phyloP scores from a whole-genome alignment of 116 monocot genomes.

The Dioscorea cayenensis region DNA sequence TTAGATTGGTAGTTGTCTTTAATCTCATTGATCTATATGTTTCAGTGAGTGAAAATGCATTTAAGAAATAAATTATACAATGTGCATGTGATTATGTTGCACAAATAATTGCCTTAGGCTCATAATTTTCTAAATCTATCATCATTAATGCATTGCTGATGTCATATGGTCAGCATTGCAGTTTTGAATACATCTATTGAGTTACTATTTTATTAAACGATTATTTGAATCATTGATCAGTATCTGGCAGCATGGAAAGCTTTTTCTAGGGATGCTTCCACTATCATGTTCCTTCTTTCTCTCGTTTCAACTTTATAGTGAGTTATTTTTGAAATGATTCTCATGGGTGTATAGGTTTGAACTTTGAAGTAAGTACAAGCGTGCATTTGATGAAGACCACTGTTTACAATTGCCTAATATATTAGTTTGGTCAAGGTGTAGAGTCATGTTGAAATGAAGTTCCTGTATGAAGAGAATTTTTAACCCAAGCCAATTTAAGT shows the following conservation, averaged over 20 bases:
- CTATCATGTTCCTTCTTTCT: constrained; percentile 3
- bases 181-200: not conserved
- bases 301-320: constrained; percentile 19
- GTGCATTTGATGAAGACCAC: constrained; percentile 61
- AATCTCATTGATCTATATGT: too few species aligned
- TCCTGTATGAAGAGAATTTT: constrained; percentile 23
- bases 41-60: not conserved
- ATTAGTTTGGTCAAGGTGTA: constrained; percentile 46
- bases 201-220: not conserved
- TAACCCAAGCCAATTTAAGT: constrained; percentile 24
- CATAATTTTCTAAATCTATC: not conserved
- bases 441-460: constrained; percentile 43
- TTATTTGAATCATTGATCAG: not conserved
- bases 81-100: not conserved
- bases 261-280: not conserved
- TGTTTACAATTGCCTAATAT: constrained; percentile 41
- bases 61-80: not conserved
- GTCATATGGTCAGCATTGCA: not conserved
- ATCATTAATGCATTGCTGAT: not conserved
- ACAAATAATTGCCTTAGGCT: not conserved
- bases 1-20: too few species aligned
- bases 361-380: constrained; percentile 82
- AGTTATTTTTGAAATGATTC: constrained; percentile 74
- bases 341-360: constrained; percentile 70
- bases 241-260: not conserved